Conservation (phyloP, 192 early-diverging fungal species). For the Fimicolochytrium jonesii region DNA sequence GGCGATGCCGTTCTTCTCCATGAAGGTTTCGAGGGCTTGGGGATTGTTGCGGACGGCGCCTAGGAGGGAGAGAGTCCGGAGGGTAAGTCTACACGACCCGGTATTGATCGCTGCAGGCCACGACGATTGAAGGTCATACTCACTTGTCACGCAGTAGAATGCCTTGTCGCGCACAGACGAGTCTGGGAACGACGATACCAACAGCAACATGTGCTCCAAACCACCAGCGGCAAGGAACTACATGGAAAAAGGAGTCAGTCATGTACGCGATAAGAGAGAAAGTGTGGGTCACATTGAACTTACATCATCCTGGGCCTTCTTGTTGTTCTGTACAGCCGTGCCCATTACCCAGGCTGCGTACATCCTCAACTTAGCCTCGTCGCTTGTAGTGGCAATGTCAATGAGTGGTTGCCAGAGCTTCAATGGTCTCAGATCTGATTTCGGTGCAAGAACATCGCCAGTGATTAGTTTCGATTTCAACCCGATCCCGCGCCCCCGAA, state of each 20-base stretch:
- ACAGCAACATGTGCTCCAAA: slow-evolving; percentile 23
- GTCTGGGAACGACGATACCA: slow-evolving; percentile 24
- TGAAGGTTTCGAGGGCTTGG: slow-evolving; percentile 20
- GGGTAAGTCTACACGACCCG: no score
- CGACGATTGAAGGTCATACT: neutral
- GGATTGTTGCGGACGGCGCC: slow-evolving; percentile 37
- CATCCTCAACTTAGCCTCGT: slow-evolving; percentile 52
- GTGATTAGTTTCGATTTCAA: no score
- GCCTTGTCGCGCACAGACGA: slow-evolving; percentile 33
- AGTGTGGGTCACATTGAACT: neutral
- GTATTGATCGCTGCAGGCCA: no score
- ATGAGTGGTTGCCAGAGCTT: slow-evolving; percentile 82
- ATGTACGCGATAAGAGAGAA: neutral
- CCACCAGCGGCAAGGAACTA: slow-evolving; percentile 39
- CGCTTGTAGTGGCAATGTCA: slow-evolving; percentile 30
- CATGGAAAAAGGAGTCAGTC: neutral
- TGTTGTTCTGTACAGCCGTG: slow-evolving; percentile 93
- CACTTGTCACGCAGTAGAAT: slow-evolving; percentile 38
- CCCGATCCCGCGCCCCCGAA: no score
- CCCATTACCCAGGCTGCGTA: slow-evolving; percentile 87
- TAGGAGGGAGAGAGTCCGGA: no score
- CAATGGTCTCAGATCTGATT: slow-evolving; percentile 77
- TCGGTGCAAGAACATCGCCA: neutral
- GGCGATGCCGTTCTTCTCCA: slow-evolving; percentile 17
- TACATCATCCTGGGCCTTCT: slow-evolving; percentile 71